Evolutionary conservation across 2,329 filamentous ascomycete genomes (phyloP).

Genomic region (Aspergillus pseudonomiae): DNA sequence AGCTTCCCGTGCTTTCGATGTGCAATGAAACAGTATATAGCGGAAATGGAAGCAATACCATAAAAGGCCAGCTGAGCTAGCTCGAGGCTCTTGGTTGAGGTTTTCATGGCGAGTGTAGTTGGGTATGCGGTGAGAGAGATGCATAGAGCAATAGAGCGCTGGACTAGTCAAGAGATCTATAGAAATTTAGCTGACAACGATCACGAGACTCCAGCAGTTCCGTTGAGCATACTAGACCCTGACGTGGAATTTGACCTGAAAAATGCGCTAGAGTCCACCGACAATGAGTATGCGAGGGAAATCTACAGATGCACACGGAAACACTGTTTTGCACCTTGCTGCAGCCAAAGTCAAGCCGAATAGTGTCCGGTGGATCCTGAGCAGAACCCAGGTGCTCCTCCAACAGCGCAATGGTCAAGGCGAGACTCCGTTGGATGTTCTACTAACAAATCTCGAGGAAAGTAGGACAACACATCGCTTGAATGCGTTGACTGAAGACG

Average conservation of each 20-base stretch:
- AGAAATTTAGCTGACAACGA: background rate
- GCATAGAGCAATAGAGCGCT: too few species aligned
- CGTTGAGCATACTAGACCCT: background rate
- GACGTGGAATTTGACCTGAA: background rate
- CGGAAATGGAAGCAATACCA: too few species aligned
- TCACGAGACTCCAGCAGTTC: background rate
- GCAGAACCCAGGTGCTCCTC: background rate
- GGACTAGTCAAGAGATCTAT: too few species aligned
- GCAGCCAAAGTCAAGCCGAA: background rate
- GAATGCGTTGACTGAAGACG: background rate
- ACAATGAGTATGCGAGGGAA: background rate
- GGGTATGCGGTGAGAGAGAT: too few species aligned
- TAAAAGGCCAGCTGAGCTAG: too few species aligned
- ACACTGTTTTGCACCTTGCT: background rate
- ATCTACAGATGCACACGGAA: background rate
- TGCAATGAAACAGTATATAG: too few species aligned
- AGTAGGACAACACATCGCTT: slow-evolving; percentile 1
- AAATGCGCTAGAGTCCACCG: background rate
- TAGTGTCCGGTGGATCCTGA: background rate
- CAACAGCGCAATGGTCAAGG: background rate
- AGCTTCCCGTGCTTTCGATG: too few species aligned
- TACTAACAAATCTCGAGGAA: background rate
- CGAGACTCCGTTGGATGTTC: background rate
- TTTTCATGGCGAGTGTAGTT: too few species aligned
- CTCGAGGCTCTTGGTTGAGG: too few species aligned